Evolutionary conservation across 371 early-diverging fungal genomes (phyloP), one percentile per base, ranked within the genome.

Genomic region (Caulochytrium protostelioides): DNA sequence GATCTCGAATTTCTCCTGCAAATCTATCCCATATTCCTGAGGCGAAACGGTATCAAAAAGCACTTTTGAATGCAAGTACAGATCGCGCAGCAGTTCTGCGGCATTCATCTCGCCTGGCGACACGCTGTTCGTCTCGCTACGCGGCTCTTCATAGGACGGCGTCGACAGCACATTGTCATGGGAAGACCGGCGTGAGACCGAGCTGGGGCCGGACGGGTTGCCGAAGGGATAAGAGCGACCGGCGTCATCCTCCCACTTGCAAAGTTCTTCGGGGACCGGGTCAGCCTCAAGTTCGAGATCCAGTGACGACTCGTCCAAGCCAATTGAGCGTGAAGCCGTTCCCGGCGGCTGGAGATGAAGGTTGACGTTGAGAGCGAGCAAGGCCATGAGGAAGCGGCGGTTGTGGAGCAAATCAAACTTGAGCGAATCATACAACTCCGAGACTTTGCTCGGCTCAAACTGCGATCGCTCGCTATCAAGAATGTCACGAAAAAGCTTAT

Each of bases 371-470:
- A 35, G 15, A 34, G 22, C 8, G 10, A 48, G 48, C 41, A 74
- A 77, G 13, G 54, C 59, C 43, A 83, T 76, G 32, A 84, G 48
- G 41, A 90, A 87, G 3, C 62, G 56, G 16, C 86, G 67, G 47
- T 90, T 89, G 45, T 94, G 95, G 32, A 94, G 52, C 3, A 89
- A 77, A 46, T 94, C 95, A 42, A 85, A 90, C 43, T 91, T 94
- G 15, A 91, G 57, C 28, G 84, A 80, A 53, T 94, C 95, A 41
- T 89, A 90, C 2, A 94, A 53, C 40, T 85, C 87, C 13, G 83
- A 80, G 22, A 85, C 73, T 57, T 86, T 86, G 32, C 83, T 75
- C 1, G 90, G 84, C 46, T 61, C 47, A 57, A 40, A 67, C 51
- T 17, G 45, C 36, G 24, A 43, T 13, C 52, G 52, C 17, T 64